These are phyloP conservation scores for Gynochthodes officinalis DNA, from an alignment of 257 asterid species.

Conservation along the genomic window DNA sequence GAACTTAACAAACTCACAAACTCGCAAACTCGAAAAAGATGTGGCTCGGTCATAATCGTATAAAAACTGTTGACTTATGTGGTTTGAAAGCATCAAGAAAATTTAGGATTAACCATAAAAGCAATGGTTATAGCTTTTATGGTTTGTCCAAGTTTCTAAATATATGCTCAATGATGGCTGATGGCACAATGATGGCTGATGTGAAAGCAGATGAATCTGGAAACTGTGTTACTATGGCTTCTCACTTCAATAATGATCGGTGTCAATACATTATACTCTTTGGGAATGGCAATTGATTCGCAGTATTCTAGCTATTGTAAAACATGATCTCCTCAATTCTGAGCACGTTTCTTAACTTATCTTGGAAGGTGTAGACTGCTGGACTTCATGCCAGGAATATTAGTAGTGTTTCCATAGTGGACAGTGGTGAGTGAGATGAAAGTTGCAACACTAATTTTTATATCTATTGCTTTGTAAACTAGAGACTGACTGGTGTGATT, in stretches of 20 bases:
- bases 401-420: conserved; percentile 78
- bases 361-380: conserved; percentile 47
- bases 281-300: neutral
- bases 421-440: conserved; percentile 67
- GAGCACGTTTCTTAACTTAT: neutral
- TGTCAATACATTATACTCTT: conserved; percentile 20
- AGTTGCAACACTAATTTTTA: neutral
- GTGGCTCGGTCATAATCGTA: conserved; percentile 98
- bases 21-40: conserved; percentile 94
- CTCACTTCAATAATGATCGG: conserved; percentile 37
- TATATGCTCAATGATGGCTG: too few relatives aligned
- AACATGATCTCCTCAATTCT: too few relatives aligned
- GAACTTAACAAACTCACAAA: conserved; percentile 42
- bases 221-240: conserved; percentile 30
- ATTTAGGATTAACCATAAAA: too few relatives aligned
- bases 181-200: conserved; percentile 28
- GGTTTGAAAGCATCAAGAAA: conserved; percentile 90
- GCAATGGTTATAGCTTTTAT: too few relatives aligned
- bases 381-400: conserved; percentile 84
- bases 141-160: too few relatives aligned
- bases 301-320: neutral
- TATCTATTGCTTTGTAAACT: neutral
- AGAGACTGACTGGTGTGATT: conserved; percentile 11
- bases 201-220: conserved; percentile 36
- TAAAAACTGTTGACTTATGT: conserved; percentile 69